phyloP scores from a whole-genome alignment of 768 basidiomycete species.

The Tubosaeta sp. region DNA sequence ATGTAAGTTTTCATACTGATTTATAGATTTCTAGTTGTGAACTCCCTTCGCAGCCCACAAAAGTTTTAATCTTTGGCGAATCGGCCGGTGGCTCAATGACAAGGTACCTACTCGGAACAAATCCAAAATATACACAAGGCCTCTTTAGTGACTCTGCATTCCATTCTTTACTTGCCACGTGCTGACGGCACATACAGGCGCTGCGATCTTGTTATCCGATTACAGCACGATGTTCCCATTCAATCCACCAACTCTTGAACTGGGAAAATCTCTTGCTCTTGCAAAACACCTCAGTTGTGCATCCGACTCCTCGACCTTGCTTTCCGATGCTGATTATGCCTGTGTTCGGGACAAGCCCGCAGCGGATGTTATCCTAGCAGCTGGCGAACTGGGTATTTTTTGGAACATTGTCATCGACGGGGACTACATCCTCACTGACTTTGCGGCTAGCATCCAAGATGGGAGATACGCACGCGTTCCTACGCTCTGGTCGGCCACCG shows the following conservation, averaged over 20 bases:
- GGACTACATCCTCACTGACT: constrained; percentile 14
- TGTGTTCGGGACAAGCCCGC: constrained; percentile 12
- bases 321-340: background rate
- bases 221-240: constrained; percentile 13
- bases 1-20: constrained; percentile 13
- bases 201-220: constrained; percentile 17
- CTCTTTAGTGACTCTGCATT: constrained; percentile 15
- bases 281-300: constrained; percentile 16
- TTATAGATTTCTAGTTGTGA: background rate
- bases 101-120: constrained; percentile 12
- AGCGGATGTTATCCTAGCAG: constrained; percentile 1
- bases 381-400: constrained; percentile 3
- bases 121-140: constrained; percentile 15
- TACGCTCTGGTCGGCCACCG: constrained; percentile 13
- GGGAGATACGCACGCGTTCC: constrained; percentile 13
- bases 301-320: constrained; percentile 6
- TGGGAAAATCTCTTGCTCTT: constrained; percentile 13
- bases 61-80: constrained; percentile 17
- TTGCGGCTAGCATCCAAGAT: constrained; percentile 10
- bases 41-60: constrained; percentile 7
- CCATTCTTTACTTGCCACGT: background rate
- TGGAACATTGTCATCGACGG: constrained; percentile 16
- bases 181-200: constrained; percentile 1
- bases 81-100: constrained; percentile 19
- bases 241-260: constrained; percentile 9